These are phyloP conservation scores for Zygnema circumcarinatum DNA, from an alignment of 139 green algal genomes.

Conservation along the genomic window DNA sequence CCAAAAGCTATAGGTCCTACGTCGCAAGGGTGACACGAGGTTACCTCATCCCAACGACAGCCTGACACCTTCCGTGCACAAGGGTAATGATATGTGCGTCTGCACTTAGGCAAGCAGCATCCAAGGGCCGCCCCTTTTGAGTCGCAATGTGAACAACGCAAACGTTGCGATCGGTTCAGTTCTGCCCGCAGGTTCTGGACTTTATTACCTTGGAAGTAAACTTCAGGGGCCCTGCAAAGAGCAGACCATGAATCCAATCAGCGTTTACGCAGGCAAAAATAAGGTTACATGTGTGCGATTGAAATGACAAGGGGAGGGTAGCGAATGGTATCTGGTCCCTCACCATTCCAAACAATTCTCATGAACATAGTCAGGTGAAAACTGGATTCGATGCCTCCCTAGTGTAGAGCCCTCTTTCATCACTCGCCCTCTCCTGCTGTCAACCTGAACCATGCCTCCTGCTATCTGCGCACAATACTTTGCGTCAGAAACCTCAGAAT, in stretches of 20 bases:
- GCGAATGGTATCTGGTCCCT: neutral
- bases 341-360: neutral
- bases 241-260: too few species aligned
- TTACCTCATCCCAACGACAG: constrained; percentile 19
- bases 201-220: constrained; percentile 4
- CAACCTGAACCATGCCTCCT: neutral
- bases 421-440: neutral
- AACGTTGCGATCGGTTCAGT: neutral
- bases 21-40: too few species aligned
- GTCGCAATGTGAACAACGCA: neutral
- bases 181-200: neutral
- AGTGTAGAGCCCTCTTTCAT: neutral
- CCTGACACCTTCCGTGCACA: neutral
- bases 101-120: constrained; percentile 22
- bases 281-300: too few species aligned
- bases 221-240: constrained; percentile 10
- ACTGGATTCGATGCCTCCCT: neutral
- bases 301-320: too few species aligned
- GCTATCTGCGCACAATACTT: neutral
- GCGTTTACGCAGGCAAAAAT: too few species aligned
- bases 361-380: neutral
- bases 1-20: too few species aligned
- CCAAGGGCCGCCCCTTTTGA: constrained; percentile 8
- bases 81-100: neutral
- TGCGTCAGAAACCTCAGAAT: too few species aligned